Conservation (phyloP, 176 grass and related monocot genomes). For the Puccinellia tenuiflora region DNA sequence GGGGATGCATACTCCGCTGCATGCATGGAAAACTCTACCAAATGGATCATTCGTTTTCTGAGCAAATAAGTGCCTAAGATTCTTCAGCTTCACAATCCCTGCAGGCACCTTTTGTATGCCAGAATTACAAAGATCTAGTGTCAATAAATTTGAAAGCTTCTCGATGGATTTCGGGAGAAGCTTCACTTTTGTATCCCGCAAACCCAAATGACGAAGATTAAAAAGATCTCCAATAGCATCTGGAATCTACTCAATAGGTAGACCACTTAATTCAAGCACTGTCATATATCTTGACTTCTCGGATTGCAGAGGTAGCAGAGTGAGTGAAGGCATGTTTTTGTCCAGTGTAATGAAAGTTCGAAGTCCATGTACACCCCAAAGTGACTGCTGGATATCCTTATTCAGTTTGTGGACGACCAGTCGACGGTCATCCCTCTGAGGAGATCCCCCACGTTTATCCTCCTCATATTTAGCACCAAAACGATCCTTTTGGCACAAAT, state of each 20-base stretch:
- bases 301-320: not conserved
- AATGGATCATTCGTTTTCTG: not conserved
- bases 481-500: not conserved
- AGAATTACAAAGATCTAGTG: too few relatives aligned
- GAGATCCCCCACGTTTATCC: not conserved
- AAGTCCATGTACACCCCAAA: not conserved
- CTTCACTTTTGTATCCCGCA: too few relatives aligned
- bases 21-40: too few relatives aligned
- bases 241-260: not conserved
- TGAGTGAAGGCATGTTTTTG: not conserved
- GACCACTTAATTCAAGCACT: not conserved
- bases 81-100: too few relatives aligned
- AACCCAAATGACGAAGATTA: too few relatives aligned
- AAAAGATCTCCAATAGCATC: not conserved
- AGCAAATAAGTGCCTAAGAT: too few relatives aligned
- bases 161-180: too few relatives aligned
- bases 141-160: too few relatives aligned
- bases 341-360: not conserved
- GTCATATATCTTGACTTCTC: not conserved
- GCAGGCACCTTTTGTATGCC: too few relatives aligned
- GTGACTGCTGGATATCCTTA: not conserved
- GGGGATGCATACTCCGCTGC: too few relatives aligned
- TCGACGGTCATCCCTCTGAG: not conserved
- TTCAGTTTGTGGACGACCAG: not conserved
- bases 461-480: not conserved